Evolutionary conservation across 352 stramenopile species (phyloP), one percentile per base, ranked within the genome.

Genomic region (Globisporangium uncinulatum): DNA sequence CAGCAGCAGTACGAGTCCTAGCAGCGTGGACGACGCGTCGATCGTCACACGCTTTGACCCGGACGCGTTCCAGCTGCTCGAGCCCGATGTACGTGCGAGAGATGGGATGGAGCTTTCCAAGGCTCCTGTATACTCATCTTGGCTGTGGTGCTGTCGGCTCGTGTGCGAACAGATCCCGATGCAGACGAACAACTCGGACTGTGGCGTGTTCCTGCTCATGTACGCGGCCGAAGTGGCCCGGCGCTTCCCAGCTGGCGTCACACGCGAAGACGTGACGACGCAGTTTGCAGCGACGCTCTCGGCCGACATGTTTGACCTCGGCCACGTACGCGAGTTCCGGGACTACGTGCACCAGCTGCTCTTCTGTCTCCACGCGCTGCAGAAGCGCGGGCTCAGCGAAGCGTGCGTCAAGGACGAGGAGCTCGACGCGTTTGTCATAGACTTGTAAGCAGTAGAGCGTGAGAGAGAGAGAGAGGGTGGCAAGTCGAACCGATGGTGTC

Each of bases 181-280:
- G 58, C 95, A 98, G 59, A 83, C 80, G 5, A 98, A 98, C 57
- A 87, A 72, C 19, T 98, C 87, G 8, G 95, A 98, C 75, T 98
- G 94, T 56, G 87, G 24, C 24, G 24, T 29, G 24, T 29, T 29
- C 24, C 24, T 29, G 24, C 24, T 29, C 24, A 29, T 29, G 24
- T 29, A 29, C 24, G 24, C 24, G 24, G 24, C 24, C 24, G 24
- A 29, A 29, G 24, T 29, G 24, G 24, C 24, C 24, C 24, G 24
- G 24, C 24, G 24, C 24, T 29, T 29, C 24, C 24, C 24, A 1
- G 24, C 24, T 29, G 24, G 24, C 24, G 24, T 29, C 24, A 29
- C 24, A 1, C 24, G 24, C 24, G 24, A 29, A 29, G 24, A 29
- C 24, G 24, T 29, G 24, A 29, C 24, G 24, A 29, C 24, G 24